phyloP scores from a whole-genome alignment of 495 filamentous ascomycete genomes.

The Penicillium maclennaniae region DNA sequence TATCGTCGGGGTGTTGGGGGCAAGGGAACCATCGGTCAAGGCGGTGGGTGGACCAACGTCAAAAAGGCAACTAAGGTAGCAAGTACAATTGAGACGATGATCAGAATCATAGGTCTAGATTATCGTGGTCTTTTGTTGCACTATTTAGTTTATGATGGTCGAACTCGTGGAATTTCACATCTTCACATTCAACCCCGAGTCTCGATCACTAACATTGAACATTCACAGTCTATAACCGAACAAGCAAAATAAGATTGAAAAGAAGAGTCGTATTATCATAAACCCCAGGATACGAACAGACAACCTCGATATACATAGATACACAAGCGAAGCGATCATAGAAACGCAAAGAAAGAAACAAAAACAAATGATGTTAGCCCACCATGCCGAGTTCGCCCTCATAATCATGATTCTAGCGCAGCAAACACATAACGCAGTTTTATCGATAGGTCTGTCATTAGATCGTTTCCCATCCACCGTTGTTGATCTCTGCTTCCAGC shows the following conservation, averaged over 20 bases:
- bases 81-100: neutral
- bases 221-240: neutral
- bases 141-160: neutral
- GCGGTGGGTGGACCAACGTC: neutral
- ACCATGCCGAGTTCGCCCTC: neutral
- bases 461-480: constrained; percentile 94
- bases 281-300: neutral
- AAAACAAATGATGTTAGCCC: neutral
- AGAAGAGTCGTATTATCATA: neutral
- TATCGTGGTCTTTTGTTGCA: neutral
- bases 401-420: neutral
- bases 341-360: neutral
- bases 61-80: neutral
- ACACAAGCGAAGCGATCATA: neutral
- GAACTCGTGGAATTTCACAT: neutral
- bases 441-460: constrained; percentile 29
- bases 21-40: neutral
- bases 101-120: neutral
- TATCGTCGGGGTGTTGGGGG: too few relatives aligned
- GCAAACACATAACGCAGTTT: constrained; percentile 3
- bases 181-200: neutral
- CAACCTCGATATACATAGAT: neutral
- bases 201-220: neutral
- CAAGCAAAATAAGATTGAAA: neutral
- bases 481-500: constrained; percentile 91